Conservation (phyloP, 192 early-diverging fungal species). For the Backusella tarrabulga region DNA sequence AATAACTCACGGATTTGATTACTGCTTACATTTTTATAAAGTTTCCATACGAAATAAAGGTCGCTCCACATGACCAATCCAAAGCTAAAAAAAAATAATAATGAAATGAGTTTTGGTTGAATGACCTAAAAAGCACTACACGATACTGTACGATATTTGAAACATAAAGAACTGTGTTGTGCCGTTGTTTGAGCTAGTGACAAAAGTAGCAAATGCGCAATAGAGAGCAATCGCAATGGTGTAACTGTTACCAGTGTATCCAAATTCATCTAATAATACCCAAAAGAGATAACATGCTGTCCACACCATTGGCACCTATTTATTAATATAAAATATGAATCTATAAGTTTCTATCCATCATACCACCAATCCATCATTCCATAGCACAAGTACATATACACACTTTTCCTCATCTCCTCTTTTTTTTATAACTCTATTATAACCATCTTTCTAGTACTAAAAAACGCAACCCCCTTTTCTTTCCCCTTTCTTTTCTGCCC, state of each 20-base stretch:
- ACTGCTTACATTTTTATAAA: slow-evolving; percentile 12
- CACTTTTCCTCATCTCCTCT: neutral
- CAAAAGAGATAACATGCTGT: slow-evolving; percentile 34
- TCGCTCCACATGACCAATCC: slow-evolving; percentile 34
- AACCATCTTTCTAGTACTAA: neutral
- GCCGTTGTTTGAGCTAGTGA: slow-evolving; percentile 24
- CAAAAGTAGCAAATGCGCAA: slow-evolving; percentile 28
- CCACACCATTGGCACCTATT: slow-evolving; percentile 35
- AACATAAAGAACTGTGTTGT: slow-evolving; percentile 29
- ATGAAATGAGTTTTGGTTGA: neutral
- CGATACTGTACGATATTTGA: slow-evolving; percentile 26
- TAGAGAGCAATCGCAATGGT: slow-evolving; percentile 14
- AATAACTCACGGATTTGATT: slow-evolving; percentile 14
- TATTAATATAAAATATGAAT: neutral
- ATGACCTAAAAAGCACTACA: neutral
- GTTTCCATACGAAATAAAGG: slow-evolving; percentile 33
- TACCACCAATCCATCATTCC: neutral
- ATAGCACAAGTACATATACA: neutral
- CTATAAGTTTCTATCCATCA: neutral
- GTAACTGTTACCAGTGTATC: neutral
- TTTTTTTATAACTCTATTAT: neutral
- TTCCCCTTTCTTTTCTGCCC: neutral
- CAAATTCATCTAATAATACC: slow-evolving; percentile 25
- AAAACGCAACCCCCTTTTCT: neutral
- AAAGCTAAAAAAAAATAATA: slow-evolving; percentile 13